Percentiles rank a stretch among this genome's conserved stretches.
phyloP scores from a whole-genome alignment of 2,329 filamentous ascomycete genomes.

The Cytospora leucostoma region DNA sequence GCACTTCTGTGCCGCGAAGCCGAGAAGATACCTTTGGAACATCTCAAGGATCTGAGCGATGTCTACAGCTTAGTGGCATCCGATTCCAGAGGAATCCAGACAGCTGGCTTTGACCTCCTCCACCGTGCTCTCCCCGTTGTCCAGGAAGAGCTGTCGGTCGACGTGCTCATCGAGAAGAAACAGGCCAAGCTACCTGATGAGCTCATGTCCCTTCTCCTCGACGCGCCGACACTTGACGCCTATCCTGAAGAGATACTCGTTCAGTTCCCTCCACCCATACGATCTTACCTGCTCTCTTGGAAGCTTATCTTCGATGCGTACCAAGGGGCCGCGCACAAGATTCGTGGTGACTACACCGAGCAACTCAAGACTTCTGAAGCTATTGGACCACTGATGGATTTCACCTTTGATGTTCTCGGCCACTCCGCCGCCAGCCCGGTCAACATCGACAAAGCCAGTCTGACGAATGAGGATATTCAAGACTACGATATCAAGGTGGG shows the following conservation, averaged over 20 bases:
- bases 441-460: conserved; percentile 69
- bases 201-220: conserved; percentile 78
- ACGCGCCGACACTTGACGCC: conserved; percentile 70
- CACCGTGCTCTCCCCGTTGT: conserved; percentile 75
- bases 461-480: conserved; percentile 58
- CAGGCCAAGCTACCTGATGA: conserved; percentile 78
- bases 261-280: conserved; percentile 68
- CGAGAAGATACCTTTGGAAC: conserved; percentile 61
- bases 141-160: conserved; percentile 81
- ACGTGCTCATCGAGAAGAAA: conserved; percentile 71
- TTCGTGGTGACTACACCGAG: conserved; percentile 78
- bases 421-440: conserved; percentile 73
- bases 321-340: conserved; percentile 72
- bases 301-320: conserved; percentile 87
- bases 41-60: conserved; percentile 64
- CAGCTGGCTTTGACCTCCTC: conserved; percentile 76
- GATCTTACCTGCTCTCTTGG: conserved; percentile 87
- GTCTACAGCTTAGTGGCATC: conserved; percentile 78
- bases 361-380: conserved; percentile 75
- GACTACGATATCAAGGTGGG: conserved; percentile 54
- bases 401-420: conserved; percentile 82
- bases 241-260: conserved; percentile 67
- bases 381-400: conserved; percentile 69
- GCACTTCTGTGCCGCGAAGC: conserved; percentile 71
- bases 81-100: conserved; percentile 73